phyloP scores from a whole-genome alignment of 2,329 filamentous ascomycete species.

The Stagonosporopsis vannaccii region DNA sequence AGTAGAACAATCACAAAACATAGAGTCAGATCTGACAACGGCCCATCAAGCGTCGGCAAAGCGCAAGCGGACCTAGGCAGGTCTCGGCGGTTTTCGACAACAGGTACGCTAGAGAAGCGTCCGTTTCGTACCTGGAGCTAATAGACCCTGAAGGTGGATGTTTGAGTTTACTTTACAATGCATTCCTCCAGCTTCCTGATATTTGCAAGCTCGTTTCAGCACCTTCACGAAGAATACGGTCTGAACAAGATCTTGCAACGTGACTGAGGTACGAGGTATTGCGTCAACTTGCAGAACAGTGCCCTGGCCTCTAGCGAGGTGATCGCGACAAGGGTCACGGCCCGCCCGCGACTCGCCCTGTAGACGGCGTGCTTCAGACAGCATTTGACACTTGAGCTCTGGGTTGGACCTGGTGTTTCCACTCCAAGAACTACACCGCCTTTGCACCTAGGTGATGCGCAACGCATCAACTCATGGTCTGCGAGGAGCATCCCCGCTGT shows the following conservation, averaged over 20 bases:
- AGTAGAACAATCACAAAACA: not conserved
- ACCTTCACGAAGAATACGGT: not conserved
- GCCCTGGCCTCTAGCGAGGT: conserved; percentile 21
- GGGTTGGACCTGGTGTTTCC: conserved; percentile 13
- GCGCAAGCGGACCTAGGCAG: not conserved
- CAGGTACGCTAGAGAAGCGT: conserved; percentile 18
- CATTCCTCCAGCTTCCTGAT: not conserved
- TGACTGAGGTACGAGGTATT: conserved; percentile 11
- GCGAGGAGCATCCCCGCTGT: conserved; percentile 10
- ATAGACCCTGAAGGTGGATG: conserved; percentile 1
- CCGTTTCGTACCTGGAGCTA: conserved; percentile 13
- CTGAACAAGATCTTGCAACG: not conserved
- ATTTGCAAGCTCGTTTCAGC: not conserved
- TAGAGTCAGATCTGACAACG: not conserved
- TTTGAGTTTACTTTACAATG: not conserved
- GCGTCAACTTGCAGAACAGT: conserved; percentile 24
- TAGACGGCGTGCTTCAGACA: conserved; percentile 13
- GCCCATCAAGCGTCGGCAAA: not conserved
- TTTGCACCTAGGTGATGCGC: conserved; percentile 6
- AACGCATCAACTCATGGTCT: conserved; percentile 9
- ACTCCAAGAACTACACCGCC: not conserved
- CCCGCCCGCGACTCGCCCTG: conserved; percentile 11
- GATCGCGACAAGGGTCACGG: conserved; percentile 22
- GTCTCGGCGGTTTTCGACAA: not conserved
- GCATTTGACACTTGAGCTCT: conserved; percentile 7